A percentile compares a stretch with the other conserved stretches of the same genome.
phyloP scores from a whole-genome alignment of 306 rosid genomes.

The Cicer bijugum region DNA sequence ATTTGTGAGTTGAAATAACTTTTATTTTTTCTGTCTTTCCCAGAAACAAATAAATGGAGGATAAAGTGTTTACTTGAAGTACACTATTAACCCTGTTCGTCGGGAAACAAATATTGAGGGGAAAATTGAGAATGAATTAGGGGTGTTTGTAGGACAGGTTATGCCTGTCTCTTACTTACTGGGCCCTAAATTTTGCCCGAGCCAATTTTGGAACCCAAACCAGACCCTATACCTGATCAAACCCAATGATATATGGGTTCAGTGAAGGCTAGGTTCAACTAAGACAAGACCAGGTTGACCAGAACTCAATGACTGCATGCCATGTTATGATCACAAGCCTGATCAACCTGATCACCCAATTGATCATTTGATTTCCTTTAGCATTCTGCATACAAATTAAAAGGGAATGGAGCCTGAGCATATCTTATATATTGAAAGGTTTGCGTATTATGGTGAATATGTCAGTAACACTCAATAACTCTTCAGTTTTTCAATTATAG shows the following conservation, averaged over 20 bases:
- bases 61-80: background rate
- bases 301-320: constrained; percentile 1
- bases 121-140: background rate
- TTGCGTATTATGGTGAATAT: too few relatives aligned
- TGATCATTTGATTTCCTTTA: background rate
- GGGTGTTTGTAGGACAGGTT: background rate
- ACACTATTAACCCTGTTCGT: too few relatives aligned
- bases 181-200: background rate
- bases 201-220: background rate
- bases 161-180: background rate
- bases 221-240: background rate
- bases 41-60: background rate
- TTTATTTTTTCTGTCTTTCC: background rate
- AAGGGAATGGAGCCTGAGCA: too few relatives aligned
- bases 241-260: background rate
- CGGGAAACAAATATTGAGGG: background rate
- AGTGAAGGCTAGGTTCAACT: background rate
- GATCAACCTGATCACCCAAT: background rate
- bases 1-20: background rate
- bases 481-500: too few relatives aligned
- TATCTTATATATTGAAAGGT: too few relatives aligned
- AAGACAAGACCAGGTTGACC: background rate
- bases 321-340: background rate
- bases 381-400: background rate
- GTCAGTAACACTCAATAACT: too few relatives aligned